Percentiles rank a stretch among this genome's conserved stretches.
Conservation (phyloP, 495 filamentous ascomycete genomes). For the Penicillium paradoxum region DNA sequence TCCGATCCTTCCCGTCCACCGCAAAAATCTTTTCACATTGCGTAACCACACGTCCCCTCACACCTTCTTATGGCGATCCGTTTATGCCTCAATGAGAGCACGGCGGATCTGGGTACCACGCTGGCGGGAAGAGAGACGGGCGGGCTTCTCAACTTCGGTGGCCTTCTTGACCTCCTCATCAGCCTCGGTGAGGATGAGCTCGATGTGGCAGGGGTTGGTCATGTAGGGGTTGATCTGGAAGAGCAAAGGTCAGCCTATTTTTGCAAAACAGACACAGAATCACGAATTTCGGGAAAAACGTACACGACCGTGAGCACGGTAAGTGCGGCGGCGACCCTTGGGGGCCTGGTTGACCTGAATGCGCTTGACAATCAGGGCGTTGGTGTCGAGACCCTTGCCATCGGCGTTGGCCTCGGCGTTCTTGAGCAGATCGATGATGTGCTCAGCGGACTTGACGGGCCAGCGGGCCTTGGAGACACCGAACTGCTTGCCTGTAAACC, state of each 20-base stretch:
- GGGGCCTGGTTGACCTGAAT: constrained; percentile 99
- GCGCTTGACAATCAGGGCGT: constrained; percentile 95
- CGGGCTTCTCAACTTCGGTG: constrained; percentile 52
- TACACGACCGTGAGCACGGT: constrained; percentile 99
- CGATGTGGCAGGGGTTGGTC: constrained; percentile 99
- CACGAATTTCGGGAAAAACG: constrained; percentile 33
- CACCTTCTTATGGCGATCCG: constrained; percentile 23
- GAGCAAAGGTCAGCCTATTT: background rate
- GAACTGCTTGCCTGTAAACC: constrained; percentile 83
- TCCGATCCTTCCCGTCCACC: constrained; percentile 28
- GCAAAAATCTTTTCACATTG: constrained; percentile 25
- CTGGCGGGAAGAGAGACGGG: constrained; percentile 78
- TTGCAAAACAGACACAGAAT: background rate
- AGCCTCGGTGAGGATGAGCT: constrained; percentile 96
- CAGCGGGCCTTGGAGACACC: constrained; percentile 96
- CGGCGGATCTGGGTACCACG: constrained; percentile 72
- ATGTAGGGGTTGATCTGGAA: constrained; percentile 97
- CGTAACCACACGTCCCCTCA: constrained; percentile 20
- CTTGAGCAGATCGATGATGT: constrained; percentile 93
- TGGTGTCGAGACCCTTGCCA: constrained; percentile 96
- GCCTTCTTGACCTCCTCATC: constrained; percentile 78
- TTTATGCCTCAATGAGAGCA: constrained; percentile 77
- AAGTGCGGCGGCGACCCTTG: constrained; percentile 95
- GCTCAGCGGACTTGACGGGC: constrained; percentile 98
- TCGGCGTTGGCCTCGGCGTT: constrained; percentile 99